Base-by-base conservation (phyloP, 2,329 filamentous ascomycete species). In the Elsinoe necatrix region DNA sequence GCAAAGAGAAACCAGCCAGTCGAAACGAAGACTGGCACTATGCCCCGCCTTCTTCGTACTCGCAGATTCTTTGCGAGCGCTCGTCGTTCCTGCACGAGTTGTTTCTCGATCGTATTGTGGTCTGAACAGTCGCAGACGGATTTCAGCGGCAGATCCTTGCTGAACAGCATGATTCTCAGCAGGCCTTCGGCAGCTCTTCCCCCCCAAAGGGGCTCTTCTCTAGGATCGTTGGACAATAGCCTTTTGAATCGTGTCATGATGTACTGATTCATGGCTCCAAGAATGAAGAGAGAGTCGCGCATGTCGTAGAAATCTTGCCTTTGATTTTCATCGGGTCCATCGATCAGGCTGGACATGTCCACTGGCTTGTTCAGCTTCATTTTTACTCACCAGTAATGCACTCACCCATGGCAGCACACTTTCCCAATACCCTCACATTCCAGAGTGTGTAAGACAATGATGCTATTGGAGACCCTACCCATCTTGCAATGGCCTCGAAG, bases 241-340 rank as follows among this genome's bases (percentile, higher is more conserved):
- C 39, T 42, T 16, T 42, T 42, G 16, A 42, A 42, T 4, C 63
- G 63, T 35, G 69, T 69, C 56, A 73, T 67, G 3, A 66, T 72
- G 59, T 73, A 76, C 60, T 76, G 74, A 42, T 75, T 75, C 67
- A 75, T 72, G 7, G 69, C 70, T 50, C 70, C 67, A 20, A 76
- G 64, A 11, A 77, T 67, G 52, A 71, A 75, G 62, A 76, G 69
- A 0, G 72, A 74, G 57, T 77, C 74, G 34, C 73, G 60, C 55
- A 73, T 69, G 23, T 67, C 67, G 5, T 61, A 64, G 58, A 71
- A 73, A 12, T 73, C 63, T 14, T 64, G 68, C 12, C 65, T 59
- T 14, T 64, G 61, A 14, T 62, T 62, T 1, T 64, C 65, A 27
- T 65, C 61, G 1, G 47, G 58, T 3, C 64, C 58, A 16, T 68